phyloP scores from a whole-genome alignment of 2,329 filamentous ascomycete species.

The Sclerotinia glacialis region DNA sequence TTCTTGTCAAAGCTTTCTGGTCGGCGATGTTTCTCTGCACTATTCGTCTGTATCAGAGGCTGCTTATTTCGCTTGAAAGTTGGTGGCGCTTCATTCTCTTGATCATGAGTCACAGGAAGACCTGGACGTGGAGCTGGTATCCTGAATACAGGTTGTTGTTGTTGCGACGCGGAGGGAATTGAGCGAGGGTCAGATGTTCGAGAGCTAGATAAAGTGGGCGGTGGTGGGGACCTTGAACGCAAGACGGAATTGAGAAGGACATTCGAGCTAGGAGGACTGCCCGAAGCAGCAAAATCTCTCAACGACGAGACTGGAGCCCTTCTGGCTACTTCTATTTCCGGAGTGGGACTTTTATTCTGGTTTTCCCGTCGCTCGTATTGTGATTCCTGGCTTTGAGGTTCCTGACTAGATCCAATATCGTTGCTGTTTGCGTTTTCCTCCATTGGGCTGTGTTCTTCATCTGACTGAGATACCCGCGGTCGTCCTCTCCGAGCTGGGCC shows the following conservation, averaged over 20 bases:
- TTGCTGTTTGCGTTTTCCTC: constrained; percentile 39
- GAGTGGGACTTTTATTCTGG: constrained; percentile 36
- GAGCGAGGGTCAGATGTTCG: constrained; percentile 40
- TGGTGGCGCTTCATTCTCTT: constrained; percentile 78
- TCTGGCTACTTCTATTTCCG: constrained; percentile 29
- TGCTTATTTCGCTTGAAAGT: constrained; percentile 56
- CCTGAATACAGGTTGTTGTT: constrained; percentile 53
- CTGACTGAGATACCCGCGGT: constrained; percentile 50
- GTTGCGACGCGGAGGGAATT: constrained; percentile 44
- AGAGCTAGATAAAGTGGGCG: constrained; percentile 32
- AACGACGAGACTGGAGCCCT: constrained; percentile 2
- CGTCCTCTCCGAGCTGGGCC: constrained; percentile 75
- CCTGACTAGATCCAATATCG: constrained; percentile 36
- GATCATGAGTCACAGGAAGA: constrained; percentile 65
- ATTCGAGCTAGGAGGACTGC: constrained; percentile 54
- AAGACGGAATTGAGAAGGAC: constrained; percentile 35
- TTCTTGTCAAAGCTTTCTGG: constrained; percentile 48
- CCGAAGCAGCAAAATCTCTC: constrained; percentile 49
- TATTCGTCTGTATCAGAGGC: constrained; percentile 34
- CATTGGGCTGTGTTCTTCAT: constrained; percentile 45
- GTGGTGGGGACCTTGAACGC: constrained; percentile 36
- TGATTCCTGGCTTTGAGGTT: constrained; percentile 35
- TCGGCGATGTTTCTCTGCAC: constrained; percentile 50
- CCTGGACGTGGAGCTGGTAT: constrained; percentile 54
- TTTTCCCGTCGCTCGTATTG: constrained; percentile 30